phyloP scores from a whole-genome alignment of 176 grass and related monocot species.

The Bromus sterilis region DNA sequence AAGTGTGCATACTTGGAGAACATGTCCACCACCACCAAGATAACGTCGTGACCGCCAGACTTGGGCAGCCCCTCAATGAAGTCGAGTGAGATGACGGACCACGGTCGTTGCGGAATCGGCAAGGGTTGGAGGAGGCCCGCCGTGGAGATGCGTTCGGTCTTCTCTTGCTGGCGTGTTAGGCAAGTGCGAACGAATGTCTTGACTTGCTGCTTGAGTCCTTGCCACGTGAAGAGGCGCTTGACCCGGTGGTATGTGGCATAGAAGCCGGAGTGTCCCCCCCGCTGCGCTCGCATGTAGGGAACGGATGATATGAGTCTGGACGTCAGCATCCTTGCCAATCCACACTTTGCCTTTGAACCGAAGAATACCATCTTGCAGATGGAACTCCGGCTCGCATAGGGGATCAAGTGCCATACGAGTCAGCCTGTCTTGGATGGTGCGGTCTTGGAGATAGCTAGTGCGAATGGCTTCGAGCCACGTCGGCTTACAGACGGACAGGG shows the following conservation, averaged over 20 bases:
- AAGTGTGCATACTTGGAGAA: background rate
- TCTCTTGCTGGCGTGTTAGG: background rate
- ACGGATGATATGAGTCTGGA: fast-evolving
- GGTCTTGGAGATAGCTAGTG: no score
- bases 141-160: background rate
- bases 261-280: background rate
- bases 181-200: fast-evolving
- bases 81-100: background rate
- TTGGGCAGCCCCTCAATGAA: background rate
- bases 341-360: background rate
- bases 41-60: background rate
- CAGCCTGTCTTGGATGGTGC: no score
- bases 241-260: background rate
- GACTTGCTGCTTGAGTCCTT: background rate
- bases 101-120: fast-evolving
- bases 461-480: no score
- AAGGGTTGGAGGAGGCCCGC: background rate
- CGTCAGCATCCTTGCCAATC: background rate
- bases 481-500: no score
- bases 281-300: background rate
- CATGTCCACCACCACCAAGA: background rate
- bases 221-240: background rate
- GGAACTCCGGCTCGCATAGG: background rate
- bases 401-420: no score
- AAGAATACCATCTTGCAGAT: background rate